Percentiles rank a stretch among this genome's conserved stretches.
Evolutionary conservation across 768 basidiomycete genomes (phyloP).

Genomic region (Ramaria rubella): DNA sequence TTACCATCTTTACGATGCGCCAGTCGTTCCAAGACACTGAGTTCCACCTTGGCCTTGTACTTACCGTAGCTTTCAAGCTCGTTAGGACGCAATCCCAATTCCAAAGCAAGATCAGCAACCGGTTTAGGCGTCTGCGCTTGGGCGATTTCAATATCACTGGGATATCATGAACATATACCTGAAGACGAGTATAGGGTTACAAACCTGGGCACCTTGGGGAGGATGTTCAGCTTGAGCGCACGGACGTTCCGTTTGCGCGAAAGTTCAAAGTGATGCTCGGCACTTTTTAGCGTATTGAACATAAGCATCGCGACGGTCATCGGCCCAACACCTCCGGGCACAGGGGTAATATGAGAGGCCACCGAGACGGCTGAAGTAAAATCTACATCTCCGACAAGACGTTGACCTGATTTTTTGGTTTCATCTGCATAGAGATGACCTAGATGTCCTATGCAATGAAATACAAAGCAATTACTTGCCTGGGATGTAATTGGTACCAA

Average conservation of each 20-base stretch:
- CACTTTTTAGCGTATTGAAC: conserved; percentile 85
- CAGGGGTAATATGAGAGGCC: conserved; percentile 92
- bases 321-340: conserved; percentile 98
- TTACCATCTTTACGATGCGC: conserved; percentile 85
- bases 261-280: conserved; percentile 73
- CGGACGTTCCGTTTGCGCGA: conserved; percentile 60
- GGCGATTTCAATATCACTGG: conserved; percentile 88
- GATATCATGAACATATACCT: background rate
- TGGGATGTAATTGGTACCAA: conserved; percentile 94
- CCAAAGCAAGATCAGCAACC: conserved; percentile 71
- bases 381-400: conserved; percentile 94
- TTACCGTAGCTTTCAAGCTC: conserved; percentile 93
- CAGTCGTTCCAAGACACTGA: conserved; percentile 79
- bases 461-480: conserved; percentile 36
- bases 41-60: conserved; percentile 96
- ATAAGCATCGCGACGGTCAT: conserved; percentile 99
- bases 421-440: conserved; percentile 43
- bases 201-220: conserved; percentile 75
- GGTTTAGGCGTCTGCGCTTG: conserved; percentile 92
- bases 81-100: conserved; percentile 79
- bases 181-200: background rate
- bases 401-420: conserved; percentile 90
- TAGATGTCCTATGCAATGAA: background rate
- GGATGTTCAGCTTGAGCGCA: conserved; percentile 72
- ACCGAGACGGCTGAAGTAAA: conserved; percentile 67